Percentiles rank a stretch among this genome's conserved stretches.
Conservation (phyloP, 2,329 filamentous ascomycete genomes). For the Sporothrix pallida region DNA sequence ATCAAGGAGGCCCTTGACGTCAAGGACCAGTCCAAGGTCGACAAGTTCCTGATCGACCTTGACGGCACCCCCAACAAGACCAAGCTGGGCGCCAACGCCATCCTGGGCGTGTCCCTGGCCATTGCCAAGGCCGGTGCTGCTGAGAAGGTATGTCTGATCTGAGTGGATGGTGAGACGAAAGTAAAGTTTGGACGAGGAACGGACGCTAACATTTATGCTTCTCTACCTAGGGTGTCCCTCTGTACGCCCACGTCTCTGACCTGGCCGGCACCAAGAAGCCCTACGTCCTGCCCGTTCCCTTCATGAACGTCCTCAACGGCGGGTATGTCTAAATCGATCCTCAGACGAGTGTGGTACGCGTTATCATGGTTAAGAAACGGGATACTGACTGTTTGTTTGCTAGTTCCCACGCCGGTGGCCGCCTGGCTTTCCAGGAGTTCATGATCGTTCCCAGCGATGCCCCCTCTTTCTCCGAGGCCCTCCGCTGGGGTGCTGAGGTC, state of each 20-base stretch:
- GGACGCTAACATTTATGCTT: background rate
- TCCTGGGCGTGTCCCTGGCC: slow-evolving; percentile 82
- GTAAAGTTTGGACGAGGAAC: background rate
- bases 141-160: slow-evolving; percentile 66
- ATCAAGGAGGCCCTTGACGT: slow-evolving; percentile 84
- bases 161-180: background rate
- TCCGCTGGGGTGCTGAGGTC: slow-evolving; percentile 95
- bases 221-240: slow-evolving; percentile 67
- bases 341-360: too few relatives aligned
- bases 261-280: slow-evolving; percentile 90
- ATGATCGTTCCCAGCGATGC: slow-evolving; percentile 85
- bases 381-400: slow-evolving; percentile 2
- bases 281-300: slow-evolving; percentile 86
- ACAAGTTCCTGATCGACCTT: slow-evolving; percentile 83
- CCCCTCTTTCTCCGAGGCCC: slow-evolving; percentile 89
- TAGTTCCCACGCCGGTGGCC: slow-evolving; percentile 94
- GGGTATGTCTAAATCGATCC: slow-evolving; percentile 48
- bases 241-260: slow-evolving; percentile 87
- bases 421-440: slow-evolving; percentile 94
- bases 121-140: slow-evolving; percentile 88
- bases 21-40: slow-evolving; percentile 82
- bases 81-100: slow-evolving; percentile 86
- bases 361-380: background rate
- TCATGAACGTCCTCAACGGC: slow-evolving; percentile 93
- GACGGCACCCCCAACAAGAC: slow-evolving; percentile 87